These are phyloP conservation scores for Fragaria iinumae DNA, from an alignment of 306 rosid genomes.

Conservation along the genomic window DNA sequence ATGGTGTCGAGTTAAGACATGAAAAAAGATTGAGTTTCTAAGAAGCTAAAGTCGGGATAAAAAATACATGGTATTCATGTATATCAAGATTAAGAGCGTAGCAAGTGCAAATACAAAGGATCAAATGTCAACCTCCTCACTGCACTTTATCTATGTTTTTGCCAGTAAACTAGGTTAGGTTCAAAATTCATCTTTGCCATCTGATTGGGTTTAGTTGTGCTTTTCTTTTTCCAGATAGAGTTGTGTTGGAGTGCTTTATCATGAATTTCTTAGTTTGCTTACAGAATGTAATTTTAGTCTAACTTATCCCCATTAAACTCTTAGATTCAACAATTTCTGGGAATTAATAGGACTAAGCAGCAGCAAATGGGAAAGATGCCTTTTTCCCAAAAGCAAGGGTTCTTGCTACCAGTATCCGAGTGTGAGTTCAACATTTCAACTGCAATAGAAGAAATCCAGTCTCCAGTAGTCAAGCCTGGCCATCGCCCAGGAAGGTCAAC, in stretches of 20 bases:
- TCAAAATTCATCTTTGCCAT: neutral
- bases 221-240: neutral
- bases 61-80: neutral
- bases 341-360: slow-evolving; percentile 43
- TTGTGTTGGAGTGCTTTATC: neutral
- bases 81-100: neutral
- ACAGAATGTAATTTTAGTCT: slow-evolving; percentile 1
- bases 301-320: slow-evolving; percentile 21
- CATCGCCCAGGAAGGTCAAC: slow-evolving; percentile 70
- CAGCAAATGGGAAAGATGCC: slow-evolving; percentile 50
- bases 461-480: slow-evolving; percentile 30
- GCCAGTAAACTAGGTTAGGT: neutral
- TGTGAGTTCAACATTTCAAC: slow-evolving; percentile 68
- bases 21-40: neutral
- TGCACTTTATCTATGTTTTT: neutral
- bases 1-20: neutral
- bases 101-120: neutral
- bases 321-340: slow-evolving; percentile 57
- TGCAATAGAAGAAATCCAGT: slow-evolving; percentile 73
- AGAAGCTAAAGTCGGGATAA: neutral
- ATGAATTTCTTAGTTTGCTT: neutral
- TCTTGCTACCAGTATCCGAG: slow-evolving; percentile 69
- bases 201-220: neutral
- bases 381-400: slow-evolving; percentile 54
- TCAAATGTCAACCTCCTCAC: neutral